Evolutionary conservation across 2,329 filamentous ascomycete genomes (phyloP).

Genomic region (Helotiales sp.): DNA sequence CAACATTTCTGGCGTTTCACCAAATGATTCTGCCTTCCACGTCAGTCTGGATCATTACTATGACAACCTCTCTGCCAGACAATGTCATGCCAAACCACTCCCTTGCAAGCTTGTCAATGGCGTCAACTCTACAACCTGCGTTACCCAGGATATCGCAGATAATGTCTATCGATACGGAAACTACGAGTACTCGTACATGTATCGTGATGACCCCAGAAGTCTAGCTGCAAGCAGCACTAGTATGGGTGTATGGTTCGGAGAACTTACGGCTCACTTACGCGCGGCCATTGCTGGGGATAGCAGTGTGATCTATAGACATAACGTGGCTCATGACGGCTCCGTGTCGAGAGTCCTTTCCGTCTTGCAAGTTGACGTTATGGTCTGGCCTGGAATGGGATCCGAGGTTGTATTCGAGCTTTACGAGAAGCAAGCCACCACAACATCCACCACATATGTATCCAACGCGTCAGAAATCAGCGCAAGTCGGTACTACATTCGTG

Average conservation of each 20-base stretch:
- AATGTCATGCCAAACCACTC: slow-evolving; percentile 72
- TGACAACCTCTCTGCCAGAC: slow-evolving; percentile 77
- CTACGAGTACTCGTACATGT: slow-evolving; percentile 79
- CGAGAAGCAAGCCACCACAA: slow-evolving; percentile 38
- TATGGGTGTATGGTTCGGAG: slow-evolving; percentile 73
- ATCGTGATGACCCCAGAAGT: slow-evolving; percentile 64
- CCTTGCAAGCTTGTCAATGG: slow-evolving; percentile 60
- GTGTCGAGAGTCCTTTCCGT: slow-evolving; percentile 67
- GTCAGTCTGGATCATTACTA: slow-evolving; percentile 78
- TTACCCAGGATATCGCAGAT: slow-evolving; percentile 63
- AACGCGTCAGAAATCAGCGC: slow-evolving; percentile 7
- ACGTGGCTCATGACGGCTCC: slow-evolving; percentile 79
- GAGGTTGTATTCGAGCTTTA: slow-evolving; percentile 80
- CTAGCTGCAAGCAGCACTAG: slow-evolving; percentile 61
- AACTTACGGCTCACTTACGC: slow-evolving; percentile 67
- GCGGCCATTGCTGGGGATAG: slow-evolving; percentile 45
- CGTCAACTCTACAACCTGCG: slow-evolving; percentile 53
- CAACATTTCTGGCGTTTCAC: slow-evolving; percentile 63
- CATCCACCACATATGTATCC: slow-evolving; percentile 11
- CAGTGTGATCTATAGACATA: slow-evolving; percentile 64
- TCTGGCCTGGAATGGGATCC: slow-evolving; percentile 82
- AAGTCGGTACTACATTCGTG: slow-evolving; percentile 56
- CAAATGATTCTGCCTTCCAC: slow-evolving; percentile 63
- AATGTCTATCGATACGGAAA: slow-evolving; percentile 74
- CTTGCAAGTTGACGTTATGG: slow-evolving; percentile 72